phyloP scores from a whole-genome alignment of 768 basidiomycete genomes.

The Mycena leptocephala region DNA sequence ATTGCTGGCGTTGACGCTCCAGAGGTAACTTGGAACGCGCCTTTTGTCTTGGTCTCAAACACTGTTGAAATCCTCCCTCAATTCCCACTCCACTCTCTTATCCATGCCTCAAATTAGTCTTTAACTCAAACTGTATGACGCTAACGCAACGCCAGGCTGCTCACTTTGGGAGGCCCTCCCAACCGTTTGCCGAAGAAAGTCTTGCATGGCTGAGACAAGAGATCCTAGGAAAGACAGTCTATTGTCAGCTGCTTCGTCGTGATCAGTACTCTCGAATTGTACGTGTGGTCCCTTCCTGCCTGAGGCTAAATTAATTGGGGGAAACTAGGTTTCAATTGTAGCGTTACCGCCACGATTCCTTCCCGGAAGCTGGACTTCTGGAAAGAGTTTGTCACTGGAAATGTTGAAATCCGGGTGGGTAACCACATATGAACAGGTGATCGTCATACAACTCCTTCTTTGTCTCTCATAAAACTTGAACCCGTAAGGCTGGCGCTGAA shows the following conservation, averaged over 20 bases:
- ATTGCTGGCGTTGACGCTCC: slow-evolving; percentile 96
- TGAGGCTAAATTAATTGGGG: not conserved
- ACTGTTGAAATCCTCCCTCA: too few species aligned
- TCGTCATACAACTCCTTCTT: not conserved
- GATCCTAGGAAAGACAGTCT: slow-evolving; percentile 73
- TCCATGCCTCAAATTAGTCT: too few species aligned
- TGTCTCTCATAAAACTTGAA: not conserved
- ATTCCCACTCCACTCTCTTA: too few species aligned
- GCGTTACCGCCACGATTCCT: slow-evolving; percentile 68
- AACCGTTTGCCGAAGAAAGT: slow-evolving; percentile 83
- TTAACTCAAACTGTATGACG: too few species aligned
- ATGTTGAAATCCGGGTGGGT: slow-evolving; percentile 89
- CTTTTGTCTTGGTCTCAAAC: not conserved
- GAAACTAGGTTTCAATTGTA: slow-evolving; percentile 77
- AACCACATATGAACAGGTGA: slow-evolving; percentile 78
- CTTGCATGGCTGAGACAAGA: slow-evolving; percentile 77
- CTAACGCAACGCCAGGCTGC: too few species aligned
- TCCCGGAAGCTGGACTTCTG: slow-evolving; percentile 64
- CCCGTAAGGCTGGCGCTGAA: slow-evolving; percentile 73
- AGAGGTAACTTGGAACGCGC: slow-evolving; percentile 69
- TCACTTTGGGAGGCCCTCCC: slow-evolving; percentile 81
- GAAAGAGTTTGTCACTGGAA: slow-evolving; percentile 71
- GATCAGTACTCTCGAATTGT: slow-evolving; percentile 93
- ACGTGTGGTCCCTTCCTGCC: slow-evolving; percentile 45
- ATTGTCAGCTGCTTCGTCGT: slow-evolving; percentile 79